Base-by-base conservation (phyloP, 129 eudicot species). In the Mikania micrantha region DNA sequence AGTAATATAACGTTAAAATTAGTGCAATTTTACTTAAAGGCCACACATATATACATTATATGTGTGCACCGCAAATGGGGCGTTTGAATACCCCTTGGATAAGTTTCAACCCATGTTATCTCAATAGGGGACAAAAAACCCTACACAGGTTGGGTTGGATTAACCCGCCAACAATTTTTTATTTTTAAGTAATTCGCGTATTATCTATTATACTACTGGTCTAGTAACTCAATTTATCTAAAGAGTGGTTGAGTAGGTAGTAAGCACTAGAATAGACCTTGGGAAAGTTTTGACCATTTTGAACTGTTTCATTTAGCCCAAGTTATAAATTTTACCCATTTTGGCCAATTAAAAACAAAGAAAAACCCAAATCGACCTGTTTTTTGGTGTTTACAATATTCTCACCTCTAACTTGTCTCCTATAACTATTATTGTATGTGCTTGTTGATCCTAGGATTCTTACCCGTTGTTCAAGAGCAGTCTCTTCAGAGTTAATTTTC, bases 381-480 rank as follows among this genome's bases (percentile, higher is more conserved):
- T 6, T 20, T 31, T 32, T 49, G 19, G 47, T 48, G 13, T 1
- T 8, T 21, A 49, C 22, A 5, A 52, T 8, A 21, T 6, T 21
- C 15, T 68, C 35, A 50, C 36, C 70, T 64, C 36, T 39, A 15
- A 35, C 22, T 50, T 10, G 28, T 31, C 13, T 34, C 41, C 47
- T 16, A 59, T 32, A 7, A 60, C 34, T 61, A 52, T 32, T 56
- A 52, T 39, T 5, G 17, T 31, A 54, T n/a, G 39, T n/a, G 47
- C 16, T 19, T 16, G 20, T 71, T 20, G 45, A 35, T 60, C 13
- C 44, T 31, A 7, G 1, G 21, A 60, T 47, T 17, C 82, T 79
- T 87, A 94, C 99, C 92, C 87, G 75, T 75, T 83, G 88, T 66
- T 89, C 99, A 60, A 87, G 84, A 24, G 81, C 79, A 64, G 13